Percentiles rank a stretch among this genome's conserved stretches.
Conservation (phyloP, 2,329 filamentous ascomycete genomes). For the Penicillium polonicum region DNA sequence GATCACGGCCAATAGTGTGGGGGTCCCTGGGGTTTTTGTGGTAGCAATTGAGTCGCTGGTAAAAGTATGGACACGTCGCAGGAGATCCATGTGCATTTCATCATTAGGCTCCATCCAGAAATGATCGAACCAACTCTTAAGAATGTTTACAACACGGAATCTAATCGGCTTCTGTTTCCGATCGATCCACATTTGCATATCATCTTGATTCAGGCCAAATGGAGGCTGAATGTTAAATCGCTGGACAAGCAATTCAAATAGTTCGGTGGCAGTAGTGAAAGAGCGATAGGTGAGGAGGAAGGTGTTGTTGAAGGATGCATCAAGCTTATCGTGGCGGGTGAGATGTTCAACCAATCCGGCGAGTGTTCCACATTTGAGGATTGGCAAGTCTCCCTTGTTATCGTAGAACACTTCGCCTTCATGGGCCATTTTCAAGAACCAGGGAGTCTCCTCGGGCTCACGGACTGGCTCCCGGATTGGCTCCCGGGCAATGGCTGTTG, state of each 20-base stretch:
- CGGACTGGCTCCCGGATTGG: slow-evolving; percentile 44
- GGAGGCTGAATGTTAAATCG: slow-evolving; percentile 92
- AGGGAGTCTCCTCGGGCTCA: slow-evolving; percentile 72
- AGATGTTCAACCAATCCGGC: slow-evolving; percentile 89
- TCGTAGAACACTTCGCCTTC: slow-evolving; percentile 91
- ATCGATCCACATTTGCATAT: slow-evolving; percentile 86
- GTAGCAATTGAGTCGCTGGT: slow-evolving; percentile 89
- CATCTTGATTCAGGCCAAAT: slow-evolving; percentile 68
- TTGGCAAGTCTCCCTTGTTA: slow-evolving; percentile 69
- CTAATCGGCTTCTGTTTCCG: slow-evolving; percentile 94
- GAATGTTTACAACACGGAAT: slow-evolving; percentile 93
- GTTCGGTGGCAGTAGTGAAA: slow-evolving; percentile 83
- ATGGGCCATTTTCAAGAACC: slow-evolving; percentile 81
- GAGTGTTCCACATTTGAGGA: slow-evolving; percentile 85
- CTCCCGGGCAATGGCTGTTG: slow-evolving; percentile 40
- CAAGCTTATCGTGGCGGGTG: slow-evolving; percentile 91
- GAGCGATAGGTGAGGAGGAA: slow-evolving; percentile 96
- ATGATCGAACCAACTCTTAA: slow-evolving; percentile 97
- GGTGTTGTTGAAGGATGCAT: slow-evolving; percentile 94
- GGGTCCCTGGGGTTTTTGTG: slow-evolving; percentile 86
- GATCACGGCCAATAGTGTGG: slow-evolving; percentile 77
- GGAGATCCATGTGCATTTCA: slow-evolving; percentile 77
- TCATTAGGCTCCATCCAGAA: slow-evolving; percentile 98
- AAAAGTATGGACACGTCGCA: slow-evolving; percentile 86
- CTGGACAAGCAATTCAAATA: slow-evolving; percentile 89